phyloP scores from a whole-genome alignment of 805 yeast species.

The Yamadazyma paraphyllophila region DNA sequence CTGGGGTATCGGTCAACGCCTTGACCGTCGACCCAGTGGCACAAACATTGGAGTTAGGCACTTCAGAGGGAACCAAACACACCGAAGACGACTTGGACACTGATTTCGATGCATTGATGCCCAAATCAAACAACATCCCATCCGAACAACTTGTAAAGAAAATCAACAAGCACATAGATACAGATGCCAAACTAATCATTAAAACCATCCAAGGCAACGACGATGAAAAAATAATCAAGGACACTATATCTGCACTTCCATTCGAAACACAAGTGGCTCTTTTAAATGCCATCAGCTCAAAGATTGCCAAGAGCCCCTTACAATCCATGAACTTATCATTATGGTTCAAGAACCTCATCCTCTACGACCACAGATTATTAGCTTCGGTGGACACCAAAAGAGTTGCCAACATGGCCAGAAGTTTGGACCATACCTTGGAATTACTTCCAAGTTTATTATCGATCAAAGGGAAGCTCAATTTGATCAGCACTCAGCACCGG shows the following conservation, averaged over 20 bases:
- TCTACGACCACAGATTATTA: slow-evolving; percentile 50
- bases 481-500: slow-evolving; percentile 71
- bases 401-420: slow-evolving; percentile 50
- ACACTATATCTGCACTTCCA: slow-evolving; percentile 34
- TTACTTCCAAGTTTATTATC: slow-evolving; percentile 68
- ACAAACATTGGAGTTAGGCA: neutral
- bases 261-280: slow-evolving; percentile 26
- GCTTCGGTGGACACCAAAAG: slow-evolving; percentile 3
- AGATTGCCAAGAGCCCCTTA: slow-evolving; percentile 29
- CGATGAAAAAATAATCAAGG: slow-evolving; percentile 31
- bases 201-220: slow-evolving; percentile 28
- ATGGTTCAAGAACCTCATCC: slow-evolving; percentile 83
- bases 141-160: slow-evolving; percentile 10
- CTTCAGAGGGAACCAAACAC: neutral
- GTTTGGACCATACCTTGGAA: slow-evolving; percentile 54
- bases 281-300: slow-evolving; percentile 26
- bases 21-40: neutral
- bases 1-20: slow-evolving; percentile 5
- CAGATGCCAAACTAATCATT: slow-evolving; percentile 15
- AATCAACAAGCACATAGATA: slow-evolving; percentile 10
- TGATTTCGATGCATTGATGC: slow-evolving; percentile 18
- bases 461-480: slow-evolving; percentile 80
- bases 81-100: neutral
- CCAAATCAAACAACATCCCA: slow-evolving; percentile 8
- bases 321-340: slow-evolving; percentile 30